These are phyloP conservation scores for Ustilago trichophora DNA, from an alignment of 1,284 basidiomycete genomes.

Conservation along the genomic window DNA sequence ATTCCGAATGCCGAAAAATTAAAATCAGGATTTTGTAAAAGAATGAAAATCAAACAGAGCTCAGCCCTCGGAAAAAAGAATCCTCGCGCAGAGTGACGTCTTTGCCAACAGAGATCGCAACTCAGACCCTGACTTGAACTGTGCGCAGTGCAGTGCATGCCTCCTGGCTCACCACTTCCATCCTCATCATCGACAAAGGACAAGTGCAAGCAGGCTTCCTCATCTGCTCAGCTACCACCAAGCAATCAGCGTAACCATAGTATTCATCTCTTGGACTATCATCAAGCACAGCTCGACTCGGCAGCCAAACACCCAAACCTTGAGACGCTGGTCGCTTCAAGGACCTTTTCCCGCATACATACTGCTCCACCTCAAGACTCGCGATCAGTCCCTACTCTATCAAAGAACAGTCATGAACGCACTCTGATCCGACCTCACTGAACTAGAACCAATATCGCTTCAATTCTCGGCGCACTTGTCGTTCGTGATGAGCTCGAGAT, in stretches of 20 bases:
- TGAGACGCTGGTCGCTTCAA: constrained; percentile 25
- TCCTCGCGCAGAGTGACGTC: constrained; percentile 32
- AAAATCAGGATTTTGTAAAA: neutral
- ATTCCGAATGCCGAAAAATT: constrained; percentile 26
- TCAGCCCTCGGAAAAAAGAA: neutral
- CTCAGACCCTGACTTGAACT: constrained; percentile 1
- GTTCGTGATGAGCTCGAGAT: constrained; percentile 12
- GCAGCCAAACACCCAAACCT: neutral
- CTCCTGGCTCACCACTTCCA: too few species aligned
- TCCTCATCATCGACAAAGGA: too few species aligned
- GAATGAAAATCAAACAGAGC: constrained; percentile 13
- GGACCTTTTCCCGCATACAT: constrained; percentile 2
- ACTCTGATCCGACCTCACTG: too few species aligned
- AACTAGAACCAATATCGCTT: too few species aligned
- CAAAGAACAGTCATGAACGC: too few species aligned
- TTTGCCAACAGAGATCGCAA: constrained; percentile 5
- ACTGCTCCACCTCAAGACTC: neutral
- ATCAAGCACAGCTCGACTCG: neutral
- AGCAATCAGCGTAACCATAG: too few species aligned
- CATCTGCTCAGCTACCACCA: too few species aligned
- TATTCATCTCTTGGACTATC: too few species aligned
- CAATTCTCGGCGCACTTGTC: too few species aligned
- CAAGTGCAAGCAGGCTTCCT: too few species aligned
- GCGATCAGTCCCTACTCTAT: too few species aligned
- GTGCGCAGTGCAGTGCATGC: neutral